These are phyloP conservation scores for Trametes gibbosa DNA, from an alignment of 768 basidiomycete genomes.

Conservation along the genomic window DNA sequence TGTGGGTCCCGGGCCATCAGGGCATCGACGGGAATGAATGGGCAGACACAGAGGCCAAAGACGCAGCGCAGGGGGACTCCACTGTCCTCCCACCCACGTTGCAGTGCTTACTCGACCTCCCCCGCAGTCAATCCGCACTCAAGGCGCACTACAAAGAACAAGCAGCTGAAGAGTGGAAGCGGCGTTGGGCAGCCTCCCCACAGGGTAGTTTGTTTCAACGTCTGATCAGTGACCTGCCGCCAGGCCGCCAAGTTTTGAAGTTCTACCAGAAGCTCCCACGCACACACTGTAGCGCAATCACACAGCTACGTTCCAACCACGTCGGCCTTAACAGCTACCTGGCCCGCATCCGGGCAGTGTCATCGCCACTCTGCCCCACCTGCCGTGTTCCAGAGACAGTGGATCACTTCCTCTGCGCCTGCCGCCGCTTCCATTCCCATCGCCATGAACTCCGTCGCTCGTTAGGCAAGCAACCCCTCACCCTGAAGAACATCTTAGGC, in stretches of 20 bases:
- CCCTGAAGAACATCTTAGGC: background rate
- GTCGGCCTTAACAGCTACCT: background rate
- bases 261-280: background rate
- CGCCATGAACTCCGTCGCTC: background rate
- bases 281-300: background rate
- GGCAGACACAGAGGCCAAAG: conserved; percentile 27
- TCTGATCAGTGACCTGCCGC: background rate
- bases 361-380: background rate
- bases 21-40: conserved; percentile 22
- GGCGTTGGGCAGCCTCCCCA: too few relatives aligned
- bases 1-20: conserved; percentile 22
- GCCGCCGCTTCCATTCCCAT: background rate
- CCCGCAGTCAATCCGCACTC: background rate
- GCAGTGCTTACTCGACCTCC: background rate
- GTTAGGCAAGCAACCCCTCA: background rate
- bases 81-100: background rate
- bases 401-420: background rate
- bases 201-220: background rate
- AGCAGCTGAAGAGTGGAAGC: background rate
- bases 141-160: background rate
- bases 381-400: background rate
- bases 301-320: background rate
- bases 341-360: background rate
- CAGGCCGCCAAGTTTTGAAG: background rate
- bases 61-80: conserved; percentile 15